phyloP scores from a whole-genome alignment of 306 rosid species.

The Vicia faba region DNA sequence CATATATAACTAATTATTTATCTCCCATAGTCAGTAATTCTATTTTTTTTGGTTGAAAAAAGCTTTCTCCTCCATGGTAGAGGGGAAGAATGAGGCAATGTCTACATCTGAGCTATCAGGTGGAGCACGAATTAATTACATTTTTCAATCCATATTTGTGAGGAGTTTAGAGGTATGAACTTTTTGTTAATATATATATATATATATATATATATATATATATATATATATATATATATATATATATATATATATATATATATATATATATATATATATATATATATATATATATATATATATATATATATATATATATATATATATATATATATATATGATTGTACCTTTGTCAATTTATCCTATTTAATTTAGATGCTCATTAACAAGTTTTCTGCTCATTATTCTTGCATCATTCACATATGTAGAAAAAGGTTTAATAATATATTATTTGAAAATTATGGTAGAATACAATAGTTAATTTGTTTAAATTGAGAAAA shows the following conservation, averaged over 20 bases:
- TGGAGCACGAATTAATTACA: conserved; percentile 93
- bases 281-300: no score
- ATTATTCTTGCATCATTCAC: conserved; percentile 4
- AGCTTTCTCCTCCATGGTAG: conserved; percentile 92
- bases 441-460: no score
- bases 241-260: no score
- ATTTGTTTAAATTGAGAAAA: no score
- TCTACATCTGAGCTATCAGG: conserved; percentile 88
- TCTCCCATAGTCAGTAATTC: conserved; percentile 23
- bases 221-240: no score
- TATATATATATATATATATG: not conserved
- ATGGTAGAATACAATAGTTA: no score
- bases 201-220: no score
- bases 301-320: no score
- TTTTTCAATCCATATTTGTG: conserved; percentile 89
- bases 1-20: conserved; percentile 3
- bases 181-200: no score
- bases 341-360: not conserved
- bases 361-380: not conserved
- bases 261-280: no score
- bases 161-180: conserved; percentile 77
- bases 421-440: no score
- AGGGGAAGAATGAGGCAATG: conserved; percentile 92
- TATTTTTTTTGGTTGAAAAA: conserved; percentile 41
- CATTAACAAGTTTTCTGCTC: conserved; percentile 1